These are phyloP conservation scores for Pseudogymnoascus sp. DNA, from an alignment of 2,329 filamentous ascomycete species.

Conservation along the genomic window DNA sequence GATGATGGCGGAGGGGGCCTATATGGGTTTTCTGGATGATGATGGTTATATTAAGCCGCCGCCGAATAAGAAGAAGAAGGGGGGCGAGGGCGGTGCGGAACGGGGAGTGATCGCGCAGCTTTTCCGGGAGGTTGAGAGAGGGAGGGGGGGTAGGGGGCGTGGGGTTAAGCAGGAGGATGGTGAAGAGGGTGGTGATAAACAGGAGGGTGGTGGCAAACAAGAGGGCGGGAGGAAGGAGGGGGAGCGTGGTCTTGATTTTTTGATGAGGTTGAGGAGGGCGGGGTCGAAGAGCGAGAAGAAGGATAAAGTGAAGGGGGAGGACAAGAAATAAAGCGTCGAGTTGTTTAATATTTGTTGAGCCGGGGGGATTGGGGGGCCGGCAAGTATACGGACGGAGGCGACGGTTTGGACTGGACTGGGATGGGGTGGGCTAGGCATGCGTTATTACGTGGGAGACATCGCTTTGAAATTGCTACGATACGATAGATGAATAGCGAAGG, in stretches of 20 bases:
- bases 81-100: no score
- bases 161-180: background rate
- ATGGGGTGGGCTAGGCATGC: background rate
- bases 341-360: background rate
- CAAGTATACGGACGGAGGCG: background rate
- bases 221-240: background rate
- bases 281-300: background rate
- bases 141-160: no score
- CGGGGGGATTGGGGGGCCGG: background rate
- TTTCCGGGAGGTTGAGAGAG: no score
- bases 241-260: background rate
- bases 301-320: background rate
- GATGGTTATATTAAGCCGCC: no score
- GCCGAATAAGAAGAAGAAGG: no score
- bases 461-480: background rate
- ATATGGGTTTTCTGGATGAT: no score
- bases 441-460: background rate
- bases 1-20: no score
- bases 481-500: background rate
- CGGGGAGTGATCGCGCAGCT: no score
- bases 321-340: background rate
- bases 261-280: background rate
- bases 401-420: background rate
- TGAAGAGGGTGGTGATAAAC: background rate
- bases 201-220: background rate